A percentile compares a stretch with the other conserved stretches of the same genome.
phyloP scores from a whole-genome alignment of 2,329 filamentous ascomycete species.

The Colletotrichum tropicicola region DNA sequence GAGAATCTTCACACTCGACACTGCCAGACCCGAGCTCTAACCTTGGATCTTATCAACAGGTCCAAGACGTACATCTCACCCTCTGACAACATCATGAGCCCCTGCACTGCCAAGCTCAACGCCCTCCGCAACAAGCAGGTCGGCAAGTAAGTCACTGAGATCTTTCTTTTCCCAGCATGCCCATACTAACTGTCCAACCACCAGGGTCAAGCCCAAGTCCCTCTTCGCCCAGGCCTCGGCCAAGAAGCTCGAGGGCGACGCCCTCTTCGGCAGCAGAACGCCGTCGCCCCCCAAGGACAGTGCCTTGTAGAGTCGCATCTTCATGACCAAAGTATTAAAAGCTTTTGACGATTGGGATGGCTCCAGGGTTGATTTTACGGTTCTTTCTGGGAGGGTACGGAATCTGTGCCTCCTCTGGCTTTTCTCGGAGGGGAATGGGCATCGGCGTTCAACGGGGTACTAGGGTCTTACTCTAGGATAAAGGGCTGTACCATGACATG shows the following conservation, averaged over 20 bases:
- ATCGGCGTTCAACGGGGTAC: conserved; percentile 28
- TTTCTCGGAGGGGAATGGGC: conserved; percentile 11
- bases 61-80: conserved; percentile 76
- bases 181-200: background rate
- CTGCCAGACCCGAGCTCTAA: conserved; percentile 16
- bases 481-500: conserved; percentile 30
- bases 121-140: conserved; percentile 84
- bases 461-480: conserved; percentile 24
- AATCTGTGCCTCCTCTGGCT: conserved; percentile 5
- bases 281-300: conserved; percentile 25
- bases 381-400: conserved; percentile 1
- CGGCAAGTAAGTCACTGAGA: conserved; percentile 68
- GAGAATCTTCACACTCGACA: background rate
- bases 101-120: conserved; percentile 83
- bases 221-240: conserved; percentile 72
- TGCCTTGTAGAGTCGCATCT: conserved; percentile 22
- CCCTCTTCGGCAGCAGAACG: conserved; percentile 38
- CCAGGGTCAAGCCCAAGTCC: conserved; percentile 72
- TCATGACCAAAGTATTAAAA: conserved; percentile 26
- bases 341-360: conserved; percentile 21
- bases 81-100: conserved; percentile 90
- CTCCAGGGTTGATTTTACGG: conserved; percentile 9
- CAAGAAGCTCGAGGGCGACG: conserved; percentile 63
- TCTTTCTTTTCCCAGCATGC: background rate
- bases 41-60: conserved; percentile 35